Conservation (phyloP, 2,329 filamentous ascomycete species). For the Cercospora canescens region DNA sequence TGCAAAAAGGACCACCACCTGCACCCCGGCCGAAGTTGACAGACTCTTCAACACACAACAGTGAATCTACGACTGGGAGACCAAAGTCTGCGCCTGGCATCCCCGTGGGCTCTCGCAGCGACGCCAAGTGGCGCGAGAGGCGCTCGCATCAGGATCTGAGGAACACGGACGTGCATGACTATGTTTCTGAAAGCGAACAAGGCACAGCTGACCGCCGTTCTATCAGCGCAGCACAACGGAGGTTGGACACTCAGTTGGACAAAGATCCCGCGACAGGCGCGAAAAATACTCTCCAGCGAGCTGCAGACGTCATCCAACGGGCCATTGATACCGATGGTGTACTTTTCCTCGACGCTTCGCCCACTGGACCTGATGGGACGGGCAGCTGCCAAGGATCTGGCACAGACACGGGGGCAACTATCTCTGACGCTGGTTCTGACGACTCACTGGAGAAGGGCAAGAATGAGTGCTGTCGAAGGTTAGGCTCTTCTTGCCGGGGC, state of each 20-base stretch:
- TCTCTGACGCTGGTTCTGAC: neutral
- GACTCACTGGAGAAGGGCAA: neutral
- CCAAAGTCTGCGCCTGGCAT: neutral
- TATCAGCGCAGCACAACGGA: neutral
- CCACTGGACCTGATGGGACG: neutral
- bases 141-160: neutral
- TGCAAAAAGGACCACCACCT: constrained; percentile 22
- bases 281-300: constrained; percentile 38
- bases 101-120: neutral
- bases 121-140: neutral
- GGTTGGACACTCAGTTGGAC: constrained; percentile 1
- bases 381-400: constrained; percentile 7
- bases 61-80: neutral
- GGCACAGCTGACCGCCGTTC: neutral
- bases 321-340: constrained; percentile 51
- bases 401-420: neutral
- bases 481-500: neutral
- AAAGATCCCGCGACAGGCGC: constrained; percentile 6
- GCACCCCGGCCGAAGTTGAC: neutral
- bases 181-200: constrained; percentile 6
- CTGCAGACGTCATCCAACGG: constrained; percentile 39
- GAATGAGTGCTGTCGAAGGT: neutral
- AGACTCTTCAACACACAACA: neutral
- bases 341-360: constrained; percentile 40
- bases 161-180: constrained; percentile 6